Conservation (phyloP, 192 early-diverging fungal genomes). For the Lobosporangium transversale region DNA sequence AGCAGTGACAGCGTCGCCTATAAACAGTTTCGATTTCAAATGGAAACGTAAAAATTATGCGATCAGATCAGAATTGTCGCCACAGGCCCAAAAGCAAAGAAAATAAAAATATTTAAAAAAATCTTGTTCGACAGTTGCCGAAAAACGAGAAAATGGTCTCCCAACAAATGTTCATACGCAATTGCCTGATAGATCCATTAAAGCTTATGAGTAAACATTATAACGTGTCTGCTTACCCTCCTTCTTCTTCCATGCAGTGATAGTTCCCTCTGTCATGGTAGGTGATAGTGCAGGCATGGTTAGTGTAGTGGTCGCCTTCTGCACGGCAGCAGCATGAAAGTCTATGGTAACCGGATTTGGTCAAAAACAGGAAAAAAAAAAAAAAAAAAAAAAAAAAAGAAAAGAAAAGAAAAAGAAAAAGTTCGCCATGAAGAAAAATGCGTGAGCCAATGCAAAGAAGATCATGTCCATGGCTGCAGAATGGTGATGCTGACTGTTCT, state of each 20-base stretch:
- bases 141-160: neutral
- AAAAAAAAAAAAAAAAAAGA: neutral
- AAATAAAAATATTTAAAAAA: slow-evolving; percentile 2
- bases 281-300: slow-evolving; percentile 96
- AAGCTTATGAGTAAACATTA: too few species aligned
- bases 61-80: slow-evolving; percentile 5
- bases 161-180: too few species aligned
- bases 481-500: too few species aligned
- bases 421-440: neutral
- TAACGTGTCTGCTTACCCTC: too few species aligned
- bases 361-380: too few species aligned
- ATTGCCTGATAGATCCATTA: too few species aligned
- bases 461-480: too few species aligned
- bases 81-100: neutral
- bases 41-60: slow-evolving; percentile 10
- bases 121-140: neutral
- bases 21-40: too few species aligned
- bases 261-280: slow-evolving; percentile 97
- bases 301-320: slow-evolving; percentile 64
- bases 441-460: neutral
- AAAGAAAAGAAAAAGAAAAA: neutral
- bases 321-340: slow-evolving; percentile 60
- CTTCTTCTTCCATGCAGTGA: slow-evolving; percentile 93
- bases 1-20: slow-evolving; percentile 87
- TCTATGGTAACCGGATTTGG: slow-evolving; percentile 50